Percentiles rank a stretch among this genome's conserved stretches.
Conservation (phyloP, 768 basidiomycete genomes). For the Austroboletus eburneus region DNA sequence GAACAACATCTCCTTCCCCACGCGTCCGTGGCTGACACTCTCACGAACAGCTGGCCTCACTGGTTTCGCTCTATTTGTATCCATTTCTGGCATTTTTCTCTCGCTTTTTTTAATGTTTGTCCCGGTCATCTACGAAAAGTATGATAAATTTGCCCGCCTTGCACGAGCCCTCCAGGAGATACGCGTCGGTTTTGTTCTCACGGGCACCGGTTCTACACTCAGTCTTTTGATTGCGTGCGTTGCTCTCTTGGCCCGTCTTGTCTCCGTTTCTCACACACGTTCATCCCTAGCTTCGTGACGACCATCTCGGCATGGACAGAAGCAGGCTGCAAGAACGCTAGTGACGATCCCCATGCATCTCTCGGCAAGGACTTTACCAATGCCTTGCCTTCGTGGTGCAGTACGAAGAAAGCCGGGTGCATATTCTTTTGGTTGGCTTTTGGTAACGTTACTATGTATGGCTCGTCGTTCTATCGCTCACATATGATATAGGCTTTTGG, state of each 20-base stretch:
- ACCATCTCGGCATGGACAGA: conserved; percentile 87
- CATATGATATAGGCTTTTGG: conserved; percentile 61
- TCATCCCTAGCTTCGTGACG: conserved; percentile 53
- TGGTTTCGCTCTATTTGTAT: conserved; percentile 80
- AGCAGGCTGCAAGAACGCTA: conserved; percentile 82
- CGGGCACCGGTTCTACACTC: conserved; percentile 59
- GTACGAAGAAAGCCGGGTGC: conserved; percentile 85
- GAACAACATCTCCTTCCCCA: conserved; percentile 30
- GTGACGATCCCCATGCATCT: conserved; percentile 74
- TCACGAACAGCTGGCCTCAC: conserved; percentile 68
- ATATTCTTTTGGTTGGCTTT: conserved; percentile 89
- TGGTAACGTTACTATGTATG: conserved; percentile 36
- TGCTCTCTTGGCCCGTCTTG: background rate
- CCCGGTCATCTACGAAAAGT: conserved; percentile 81
- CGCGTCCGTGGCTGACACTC: conserved; percentile 14
- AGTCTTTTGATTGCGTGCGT: conserved; percentile 77
- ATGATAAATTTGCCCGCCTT: conserved; percentile 72
- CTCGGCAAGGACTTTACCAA: conserved; percentile 63
- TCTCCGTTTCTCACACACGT: conserved; percentile 15
- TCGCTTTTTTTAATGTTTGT: conserved; percentile 70
- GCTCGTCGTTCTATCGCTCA: conserved; percentile 4
- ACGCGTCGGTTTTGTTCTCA: conserved; percentile 81
- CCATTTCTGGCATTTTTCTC: conserved; percentile 67
- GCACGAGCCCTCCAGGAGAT: conserved; percentile 80
- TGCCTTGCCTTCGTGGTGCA: conserved; percentile 79